Percentiles rank a stretch among this genome's conserved stretches.
These are phyloP conservation scores for Reutealis trisperma DNA, from an alignment of 345 rosid species.

Conservation along the genomic window DNA sequence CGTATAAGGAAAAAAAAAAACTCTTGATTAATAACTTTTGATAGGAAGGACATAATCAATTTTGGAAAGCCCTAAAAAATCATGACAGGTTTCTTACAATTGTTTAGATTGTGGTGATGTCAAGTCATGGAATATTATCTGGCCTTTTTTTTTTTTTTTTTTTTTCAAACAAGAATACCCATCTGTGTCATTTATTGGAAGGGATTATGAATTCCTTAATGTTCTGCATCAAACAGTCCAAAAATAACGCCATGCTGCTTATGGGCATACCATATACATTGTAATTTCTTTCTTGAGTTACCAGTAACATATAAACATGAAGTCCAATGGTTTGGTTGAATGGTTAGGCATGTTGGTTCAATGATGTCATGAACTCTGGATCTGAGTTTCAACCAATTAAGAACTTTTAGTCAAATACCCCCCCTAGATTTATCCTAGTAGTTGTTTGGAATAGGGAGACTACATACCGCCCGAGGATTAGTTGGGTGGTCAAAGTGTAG, in stretches of 20 bases:
- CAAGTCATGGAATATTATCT: background rate
- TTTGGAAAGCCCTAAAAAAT: background rate
- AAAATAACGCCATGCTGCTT: background rate
- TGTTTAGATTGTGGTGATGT: background rate
- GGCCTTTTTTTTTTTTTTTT: background rate
- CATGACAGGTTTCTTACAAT: background rate
- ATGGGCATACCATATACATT: background rate
- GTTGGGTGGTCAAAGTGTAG: background rate
- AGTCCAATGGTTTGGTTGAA: background rate
- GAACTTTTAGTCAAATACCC: background rate
- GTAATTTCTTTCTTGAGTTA: background rate
- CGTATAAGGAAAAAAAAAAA: background rate
- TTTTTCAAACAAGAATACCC: background rate
- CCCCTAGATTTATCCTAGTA: background rate
- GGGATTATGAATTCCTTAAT: background rate
- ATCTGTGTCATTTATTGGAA: background rate
- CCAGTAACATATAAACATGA: background rate
- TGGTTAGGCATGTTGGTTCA: background rate
- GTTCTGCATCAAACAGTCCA: background rate
- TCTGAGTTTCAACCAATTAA: background rate
- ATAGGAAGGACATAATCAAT: background rate
- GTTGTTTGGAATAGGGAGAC: background rate
- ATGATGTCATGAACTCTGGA: background rate
- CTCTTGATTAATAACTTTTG: constrained; percentile 3
- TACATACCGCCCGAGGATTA: background rate